phyloP scores from a whole-genome alignment of 495 filamentous ascomycete species.

The Aspergillus homomorphus region DNA sequence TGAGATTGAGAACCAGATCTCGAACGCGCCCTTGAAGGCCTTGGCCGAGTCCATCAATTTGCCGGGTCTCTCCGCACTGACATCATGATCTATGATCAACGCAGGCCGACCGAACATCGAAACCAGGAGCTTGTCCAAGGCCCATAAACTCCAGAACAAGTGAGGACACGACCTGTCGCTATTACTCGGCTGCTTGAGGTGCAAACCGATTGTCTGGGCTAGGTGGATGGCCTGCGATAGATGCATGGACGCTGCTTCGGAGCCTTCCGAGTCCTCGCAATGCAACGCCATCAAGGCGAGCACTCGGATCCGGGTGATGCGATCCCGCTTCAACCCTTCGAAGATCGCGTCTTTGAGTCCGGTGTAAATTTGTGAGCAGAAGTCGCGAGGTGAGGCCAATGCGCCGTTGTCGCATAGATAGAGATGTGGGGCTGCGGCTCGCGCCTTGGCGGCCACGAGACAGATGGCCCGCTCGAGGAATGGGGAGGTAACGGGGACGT shows the following conservation, averaged over 20 bases:
- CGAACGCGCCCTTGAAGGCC: conserved; percentile 36
- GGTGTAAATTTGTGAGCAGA: conserved; percentile 39
- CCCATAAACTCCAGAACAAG: conserved; percentile 67
- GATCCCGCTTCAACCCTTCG: conserved; percentile 39
- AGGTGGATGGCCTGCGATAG: conserved; percentile 53
- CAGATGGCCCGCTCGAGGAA: conserved; percentile 45
- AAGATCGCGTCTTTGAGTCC: conserved; percentile 39
- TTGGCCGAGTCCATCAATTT: background rate
- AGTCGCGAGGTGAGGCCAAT: conserved; percentile 27
- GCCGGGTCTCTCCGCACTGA: conserved; percentile 39
- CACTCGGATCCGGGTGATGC: conserved; percentile 44
- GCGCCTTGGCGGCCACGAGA: conserved; percentile 45
- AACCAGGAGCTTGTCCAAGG: conserved; percentile 62
- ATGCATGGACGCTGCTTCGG: conserved; percentile 45
- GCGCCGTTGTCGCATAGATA: conserved; percentile 27
- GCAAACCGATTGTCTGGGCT: conserved; percentile 63
- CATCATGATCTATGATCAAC: conserved; percentile 63
- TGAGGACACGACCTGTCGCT: conserved; percentile 40
- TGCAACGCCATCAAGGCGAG: conserved; percentile 47
- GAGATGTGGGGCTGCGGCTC: conserved; percentile 31
- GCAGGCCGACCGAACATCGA: conserved; percentile 63
- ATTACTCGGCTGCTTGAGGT: conserved; percentile 47
- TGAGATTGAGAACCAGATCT: conserved; percentile 51
- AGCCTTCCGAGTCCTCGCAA: conserved; percentile 43
- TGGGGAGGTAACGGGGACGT: conserved; percentile 24